Evolutionary conservation across 352 stramenopile species (phyloP), one percentile per base, ranked within the genome.

Genomic region (Phytophthora meadii): DNA sequence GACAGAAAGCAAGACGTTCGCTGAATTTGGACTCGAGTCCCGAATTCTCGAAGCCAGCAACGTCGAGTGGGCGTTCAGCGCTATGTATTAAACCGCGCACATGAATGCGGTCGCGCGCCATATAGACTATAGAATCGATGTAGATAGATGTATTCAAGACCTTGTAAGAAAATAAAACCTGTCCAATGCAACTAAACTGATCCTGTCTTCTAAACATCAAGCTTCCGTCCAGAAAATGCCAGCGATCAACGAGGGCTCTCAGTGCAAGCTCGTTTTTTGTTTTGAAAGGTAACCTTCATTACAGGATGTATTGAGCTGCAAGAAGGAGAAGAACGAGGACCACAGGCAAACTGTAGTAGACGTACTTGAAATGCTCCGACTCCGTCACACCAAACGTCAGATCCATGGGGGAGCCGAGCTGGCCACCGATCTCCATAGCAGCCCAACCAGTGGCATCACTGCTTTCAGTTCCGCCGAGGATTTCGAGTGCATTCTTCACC

Each of bases 41-140:
- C 84, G 84, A 57, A 77, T 90, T 30, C 68, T 76, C 17, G 74
- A 81, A 17, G 72, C 73, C 30, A 79, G 79, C 56, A 85, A 86
- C 58, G 80, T 92, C 62, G 79, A 88, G 57, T 92, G 84, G 84
- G 81, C 84, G 4, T 92, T 90, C 63, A 92, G 84, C 37, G 83
- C 83, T 41, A 77, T 92, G 60, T 92, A 92, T 72, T 92, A 88
- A 71, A 61, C 42, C 40, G 44, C 45, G 41, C 44, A 66, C 45
- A 66, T 61, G 61, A 57, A 52, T 50, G 50, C 28, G 25, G 34
- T 24, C 37, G 45, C 58, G 61, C 0, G 42, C 22, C 19, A 10
- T 44, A 60, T 65, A 68, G 59, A 64, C 24, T 30, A 65, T 77
- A 56, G 41, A 54, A 61, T 63, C 32, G 30, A 62, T 61, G 52